Evolutionary conservation across 192 early-diverging fungal genomes (phyloP), one percentile per base, ranked within the genome.

Genomic region (Lobosporangium transversale): DNA sequence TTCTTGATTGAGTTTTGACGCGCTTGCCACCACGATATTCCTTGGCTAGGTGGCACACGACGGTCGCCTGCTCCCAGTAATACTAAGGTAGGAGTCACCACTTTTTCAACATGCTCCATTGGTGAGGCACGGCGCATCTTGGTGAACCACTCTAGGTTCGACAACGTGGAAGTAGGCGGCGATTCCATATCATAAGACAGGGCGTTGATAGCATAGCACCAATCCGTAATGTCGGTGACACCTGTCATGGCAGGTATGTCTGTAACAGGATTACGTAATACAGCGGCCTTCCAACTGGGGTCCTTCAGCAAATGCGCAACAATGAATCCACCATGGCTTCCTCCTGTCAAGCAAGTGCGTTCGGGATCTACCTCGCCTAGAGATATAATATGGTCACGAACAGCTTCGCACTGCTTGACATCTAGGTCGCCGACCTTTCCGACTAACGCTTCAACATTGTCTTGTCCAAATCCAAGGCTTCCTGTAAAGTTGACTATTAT

Each of bases 381-480:
- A 24, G 79, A 61, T 26, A 71, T 60, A 51, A 89, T 79, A 61
- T 80, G 60, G 44, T 79, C 69, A 3, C 58, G 70, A 51, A 76
- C 52, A 58, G 59, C 67, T 30, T 91, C 87, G 27, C 88, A 87
- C 58, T 94, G 89, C 61, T 84, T 79, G 11, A 92, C 80, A 27
- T 93, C 87, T 32, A 90, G 60, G 3, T 87, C 85, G 27, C 92
- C 93, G 54, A 90, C 83, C 20, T 78, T 62, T 24, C 92, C 91
- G 36, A 93, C 68, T 49, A 93, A 78, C 30, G 70, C 76, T 27
- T 89, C 79, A 7, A 94, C 80, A 23, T 83, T 80, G 33, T 83
- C 80, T 56, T 93, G 88, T n/a, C 94, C 94, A 78, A 85, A 94
- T 20, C 94, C 94, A 50, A 86, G 74, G 48, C 89, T 90, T 17